Conservation (phyloP, 163 green algal genomes). For the Chlamydomonas reinhardtii region DNA sequence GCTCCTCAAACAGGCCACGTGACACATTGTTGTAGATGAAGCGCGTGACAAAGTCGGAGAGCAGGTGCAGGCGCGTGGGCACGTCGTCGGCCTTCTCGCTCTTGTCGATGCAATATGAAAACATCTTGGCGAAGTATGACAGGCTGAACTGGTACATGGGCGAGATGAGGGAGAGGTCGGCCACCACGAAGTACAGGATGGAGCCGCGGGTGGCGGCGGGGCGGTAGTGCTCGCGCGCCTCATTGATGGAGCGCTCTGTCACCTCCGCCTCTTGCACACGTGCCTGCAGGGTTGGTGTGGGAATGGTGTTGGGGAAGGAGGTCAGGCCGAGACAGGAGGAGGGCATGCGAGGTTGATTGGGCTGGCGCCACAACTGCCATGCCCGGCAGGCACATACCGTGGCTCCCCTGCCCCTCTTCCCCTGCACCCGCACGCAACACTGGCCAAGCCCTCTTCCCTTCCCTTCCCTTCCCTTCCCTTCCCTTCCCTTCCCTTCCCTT, state of each 20-base stretch:
- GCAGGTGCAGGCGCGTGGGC: conserved; percentile 67
- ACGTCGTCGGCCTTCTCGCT: conserved; percentile 74
- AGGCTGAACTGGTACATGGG: conserved; percentile 90
- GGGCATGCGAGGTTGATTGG: no score
- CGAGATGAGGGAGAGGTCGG: conserved; percentile 82
- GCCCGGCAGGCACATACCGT: no score
- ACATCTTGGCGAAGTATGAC: conserved; percentile 82
- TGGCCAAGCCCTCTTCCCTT: no score
- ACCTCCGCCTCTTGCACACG: conserved; percentile 86
- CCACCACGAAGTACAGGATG: conserved; percentile 85
- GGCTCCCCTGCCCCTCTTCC: no score
- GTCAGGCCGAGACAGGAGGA: background rate
- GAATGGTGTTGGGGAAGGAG: no score
- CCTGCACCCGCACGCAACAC: no score
- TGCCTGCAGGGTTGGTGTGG: conserved; percentile 68
- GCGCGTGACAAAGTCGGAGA: conserved; percentile 74
- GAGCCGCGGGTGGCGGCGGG: conserved; percentile 73
- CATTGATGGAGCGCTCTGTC: conserved; percentile 86
- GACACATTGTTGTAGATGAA: conserved; percentile 87
- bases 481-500: no score
- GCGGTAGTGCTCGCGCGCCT: conserved; percentile 82
- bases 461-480: no score
- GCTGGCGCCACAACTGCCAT: no score
- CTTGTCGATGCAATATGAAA: conserved; percentile 83
- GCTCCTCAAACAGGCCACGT: conserved; percentile 86